Conservation (phyloP, 2,329 filamentous ascomycete genomes). For the Cordyceps javanica region DNA sequence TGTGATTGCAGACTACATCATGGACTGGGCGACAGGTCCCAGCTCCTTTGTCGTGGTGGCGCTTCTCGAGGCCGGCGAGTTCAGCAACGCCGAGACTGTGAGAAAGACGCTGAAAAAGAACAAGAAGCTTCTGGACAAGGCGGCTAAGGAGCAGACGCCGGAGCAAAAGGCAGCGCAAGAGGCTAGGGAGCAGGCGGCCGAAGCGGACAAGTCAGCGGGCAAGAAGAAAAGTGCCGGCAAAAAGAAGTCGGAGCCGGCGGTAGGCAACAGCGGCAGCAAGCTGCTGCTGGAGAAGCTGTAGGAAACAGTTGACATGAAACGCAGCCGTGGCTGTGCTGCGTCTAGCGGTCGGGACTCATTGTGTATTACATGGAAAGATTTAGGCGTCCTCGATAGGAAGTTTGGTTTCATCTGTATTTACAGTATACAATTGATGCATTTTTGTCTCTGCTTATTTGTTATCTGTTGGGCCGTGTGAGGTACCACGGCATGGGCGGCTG, state of each 20-base stretch:
- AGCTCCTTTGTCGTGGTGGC: constrained; percentile 83
- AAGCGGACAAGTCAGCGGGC: constrained; percentile 36
- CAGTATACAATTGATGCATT: constrained; percentile 3
- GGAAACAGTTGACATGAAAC: constrained; percentile 12
- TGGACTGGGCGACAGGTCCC: constrained; percentile 79
- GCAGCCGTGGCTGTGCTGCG: background rate
- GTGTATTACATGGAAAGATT: constrained; percentile 5
- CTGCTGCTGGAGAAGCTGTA: constrained; percentile 54
- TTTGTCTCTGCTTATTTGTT: background rate
- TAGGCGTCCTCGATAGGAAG: constrained; percentile 8
- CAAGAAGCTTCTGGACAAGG: constrained; percentile 63
- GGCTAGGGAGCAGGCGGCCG: constrained; percentile 40
- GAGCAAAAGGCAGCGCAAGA: constrained; percentile 47
- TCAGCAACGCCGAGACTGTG: constrained; percentile 60
- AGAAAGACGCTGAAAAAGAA: constrained; percentile 65
- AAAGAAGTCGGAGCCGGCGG: constrained; percentile 37
- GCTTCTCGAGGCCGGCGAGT: constrained; percentile 68
- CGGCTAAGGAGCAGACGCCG: constrained; percentile 52
- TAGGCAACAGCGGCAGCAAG: constrained; percentile 57
- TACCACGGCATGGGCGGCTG: background rate
- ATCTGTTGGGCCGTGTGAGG: background rate
- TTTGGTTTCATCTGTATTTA: background rate
- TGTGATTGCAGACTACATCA: constrained; percentile 65
- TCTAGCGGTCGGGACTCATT: constrained; percentile 6
- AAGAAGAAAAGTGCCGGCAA: constrained; percentile 26